Evolutionary conservation across 2,329 filamentous ascomycete species (phyloP).

Genomic region (Leptographium galeiforme): DNA sequence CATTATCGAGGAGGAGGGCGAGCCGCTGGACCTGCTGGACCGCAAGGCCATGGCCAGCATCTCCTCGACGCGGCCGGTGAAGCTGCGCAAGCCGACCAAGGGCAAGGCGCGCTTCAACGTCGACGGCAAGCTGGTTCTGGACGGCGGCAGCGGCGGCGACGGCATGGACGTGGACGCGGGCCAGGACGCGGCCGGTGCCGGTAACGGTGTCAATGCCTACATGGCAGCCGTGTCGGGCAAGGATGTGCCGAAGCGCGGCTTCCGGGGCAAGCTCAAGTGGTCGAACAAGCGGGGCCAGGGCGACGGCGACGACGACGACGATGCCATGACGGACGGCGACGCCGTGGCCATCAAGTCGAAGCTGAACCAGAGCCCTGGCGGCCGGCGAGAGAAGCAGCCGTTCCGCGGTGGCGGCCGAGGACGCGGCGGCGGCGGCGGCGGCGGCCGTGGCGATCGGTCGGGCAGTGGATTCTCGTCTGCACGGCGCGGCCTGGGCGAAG

Average conservation of each 20-base stretch:
- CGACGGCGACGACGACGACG: constrained; percentile 27
- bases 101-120: constrained; percentile 57
- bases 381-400: constrained; percentile 17
- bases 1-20: constrained; percentile 88
- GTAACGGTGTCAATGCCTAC: constrained; percentile 52
- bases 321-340: constrained; percentile 38
- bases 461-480: constrained; percentile 10
- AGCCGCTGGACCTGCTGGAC: constrained; percentile 87
- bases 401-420: constrained; percentile 13
- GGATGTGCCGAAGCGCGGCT: constrained; percentile 50
- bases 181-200: constrained; percentile 18
- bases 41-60: constrained; percentile 84
- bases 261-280: constrained; percentile 58
- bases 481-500: constrained; percentile 19
- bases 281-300: constrained; percentile 44
- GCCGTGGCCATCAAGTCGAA: constrained; percentile 24
- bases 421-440: constrained; percentile 16
- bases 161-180: constrained; percentile 49
- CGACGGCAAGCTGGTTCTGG: constrained; percentile 71
- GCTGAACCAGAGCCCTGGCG: constrained; percentile 19
- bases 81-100: constrained; percentile 43
- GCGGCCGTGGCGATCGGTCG: constrained; percentile 8
- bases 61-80: constrained; percentile 72
- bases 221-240: constrained; percentile 56
- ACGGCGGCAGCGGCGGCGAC: constrained; percentile 37